These are phyloP conservation scores for Podospora pseudoanserina DNA, from an alignment of 495 filamentous ascomycete species.

Conservation along the genomic window DNA sequence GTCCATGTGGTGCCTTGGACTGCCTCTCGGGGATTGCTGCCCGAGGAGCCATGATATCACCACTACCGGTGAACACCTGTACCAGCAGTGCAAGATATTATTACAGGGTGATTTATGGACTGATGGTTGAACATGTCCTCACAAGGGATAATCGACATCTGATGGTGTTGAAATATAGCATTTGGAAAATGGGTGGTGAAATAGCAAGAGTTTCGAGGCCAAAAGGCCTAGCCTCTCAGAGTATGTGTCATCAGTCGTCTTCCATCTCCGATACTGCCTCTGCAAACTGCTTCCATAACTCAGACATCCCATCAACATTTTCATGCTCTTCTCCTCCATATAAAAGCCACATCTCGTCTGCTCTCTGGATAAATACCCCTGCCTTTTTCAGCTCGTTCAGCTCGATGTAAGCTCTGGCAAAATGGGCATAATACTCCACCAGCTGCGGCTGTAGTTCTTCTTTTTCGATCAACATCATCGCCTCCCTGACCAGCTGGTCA, in stretches of 20 bases:
- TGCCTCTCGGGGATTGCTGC: too few relatives aligned
- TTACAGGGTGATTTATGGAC: too few relatives aligned
- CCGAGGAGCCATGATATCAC: too few relatives aligned
- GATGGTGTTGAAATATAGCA: too few relatives aligned
- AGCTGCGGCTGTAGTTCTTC: conserved; percentile 35
- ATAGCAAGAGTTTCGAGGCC: too few relatives aligned
- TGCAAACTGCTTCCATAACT: conserved; percentile 27
- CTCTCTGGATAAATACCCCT: conserved; percentile 24
- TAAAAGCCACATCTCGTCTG: conserved; percentile 31
- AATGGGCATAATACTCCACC: conserved; percentile 30
- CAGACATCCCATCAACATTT: conserved; percentile 32
- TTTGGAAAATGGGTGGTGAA: too few relatives aligned
- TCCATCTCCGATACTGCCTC: conserved; percentile 12
- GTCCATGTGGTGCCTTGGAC: too few relatives aligned
- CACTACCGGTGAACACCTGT: too few relatives aligned
- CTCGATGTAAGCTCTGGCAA: conserved; percentile 34
- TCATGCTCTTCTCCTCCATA: conserved; percentile 38
- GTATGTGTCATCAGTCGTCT: conserved; percentile 8
- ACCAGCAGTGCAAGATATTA: too few relatives aligned
- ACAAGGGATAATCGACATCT: too few relatives aligned
- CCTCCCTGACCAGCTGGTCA: conserved; percentile 22
- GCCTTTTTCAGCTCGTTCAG: conserved; percentile 23
- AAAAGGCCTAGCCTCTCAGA: not conserved
- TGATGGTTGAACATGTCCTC: too few relatives aligned
- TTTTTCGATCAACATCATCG: conserved; percentile 25